Evolutionary conservation across 768 basidiomycete genomes (phyloP).

Genomic region (Piloderma croceum): DNA sequence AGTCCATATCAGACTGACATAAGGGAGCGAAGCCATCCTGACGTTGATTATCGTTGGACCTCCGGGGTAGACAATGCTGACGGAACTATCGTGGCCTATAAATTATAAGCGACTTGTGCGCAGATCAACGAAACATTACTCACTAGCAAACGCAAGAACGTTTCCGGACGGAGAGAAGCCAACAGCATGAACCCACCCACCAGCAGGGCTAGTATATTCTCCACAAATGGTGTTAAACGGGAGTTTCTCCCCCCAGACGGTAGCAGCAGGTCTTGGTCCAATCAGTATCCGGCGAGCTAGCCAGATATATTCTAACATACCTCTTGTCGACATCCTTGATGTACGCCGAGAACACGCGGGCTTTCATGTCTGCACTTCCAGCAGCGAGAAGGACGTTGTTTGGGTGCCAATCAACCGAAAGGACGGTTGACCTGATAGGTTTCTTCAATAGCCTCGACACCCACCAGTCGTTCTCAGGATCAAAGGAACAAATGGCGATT

Average conservation of each 20-base stretch:
- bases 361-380: conserved; percentile 97
- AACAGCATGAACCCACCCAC: conserved; percentile 96
- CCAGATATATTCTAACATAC: conserved; percentile 31
- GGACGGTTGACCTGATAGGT: conserved; percentile 90
- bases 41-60: conserved; percentile 70
- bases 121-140: conserved; percentile 26
- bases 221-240: conserved; percentile 98
- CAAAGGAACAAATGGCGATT: conserved; percentile 95
- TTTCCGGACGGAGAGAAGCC: conserved; percentile 98
- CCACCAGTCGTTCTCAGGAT: conserved; percentile 99
- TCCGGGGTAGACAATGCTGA: conserved; percentile 87
- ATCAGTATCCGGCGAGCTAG: not conserved
- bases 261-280: conserved; percentile 65
- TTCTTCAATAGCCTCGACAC: conserved; percentile 96
- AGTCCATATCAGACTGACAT: conserved; percentile 82
- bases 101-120: conserved; percentile 2
- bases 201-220: conserved; percentile 81
- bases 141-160: conserved; percentile 86
- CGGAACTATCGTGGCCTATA: conserved; percentile 89
- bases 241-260: conserved; percentile 96
- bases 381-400: conserved; percentile 97
- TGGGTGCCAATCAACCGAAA: conserved; percentile 96
- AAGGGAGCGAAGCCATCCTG: conserved; percentile 72
- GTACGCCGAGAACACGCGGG: conserved; percentile 94
- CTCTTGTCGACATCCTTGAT: conserved; percentile 97